phyloP scores from a whole-genome alignment of 176 grass and related monocot genomes.

The Pontederia crassipes region DNA sequence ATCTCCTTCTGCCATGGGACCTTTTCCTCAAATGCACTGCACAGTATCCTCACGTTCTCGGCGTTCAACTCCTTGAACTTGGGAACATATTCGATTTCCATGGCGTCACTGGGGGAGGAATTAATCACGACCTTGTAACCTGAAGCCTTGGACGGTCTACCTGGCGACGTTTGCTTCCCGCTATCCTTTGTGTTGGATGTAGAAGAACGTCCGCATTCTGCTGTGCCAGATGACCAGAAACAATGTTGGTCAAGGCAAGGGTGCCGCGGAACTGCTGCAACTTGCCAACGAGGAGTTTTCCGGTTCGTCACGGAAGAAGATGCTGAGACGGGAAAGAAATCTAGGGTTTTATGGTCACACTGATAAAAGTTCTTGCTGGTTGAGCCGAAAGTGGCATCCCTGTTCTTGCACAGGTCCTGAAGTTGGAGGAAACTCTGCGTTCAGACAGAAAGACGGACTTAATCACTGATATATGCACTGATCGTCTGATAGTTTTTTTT shows the following conservation, averaged over 20 bases:
- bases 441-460: background rate
- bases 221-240: background rate
- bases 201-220: too few species aligned
- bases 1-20: constrained; percentile 32
- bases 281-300: too few species aligned
- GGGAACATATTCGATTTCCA: constrained; percentile 11
- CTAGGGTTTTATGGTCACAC: constrained; percentile 22
- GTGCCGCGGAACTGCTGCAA: background rate
- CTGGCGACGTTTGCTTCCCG: too few species aligned
- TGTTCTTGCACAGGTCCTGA: constrained; percentile 47
- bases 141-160: too few species aligned
- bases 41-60: constrained; percentile 71
- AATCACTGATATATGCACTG: background rate
- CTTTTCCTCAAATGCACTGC: constrained; percentile 40
- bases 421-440: constrained; percentile 32
- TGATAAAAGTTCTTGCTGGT: constrained; percentile 20
- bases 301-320: constrained; percentile 21
- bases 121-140: too few species aligned
- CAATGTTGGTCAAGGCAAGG: constrained; percentile 9
- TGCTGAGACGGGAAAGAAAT: constrained; percentile 24
- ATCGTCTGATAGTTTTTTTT: background rate
- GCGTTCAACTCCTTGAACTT: constrained; percentile 82
- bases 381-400: constrained; percentile 32
- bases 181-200: background rate
- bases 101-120: constrained; percentile 15